Conservation (phyloP, 1,139 yeast species). For the Saccharomyces hybrid region DNA sequence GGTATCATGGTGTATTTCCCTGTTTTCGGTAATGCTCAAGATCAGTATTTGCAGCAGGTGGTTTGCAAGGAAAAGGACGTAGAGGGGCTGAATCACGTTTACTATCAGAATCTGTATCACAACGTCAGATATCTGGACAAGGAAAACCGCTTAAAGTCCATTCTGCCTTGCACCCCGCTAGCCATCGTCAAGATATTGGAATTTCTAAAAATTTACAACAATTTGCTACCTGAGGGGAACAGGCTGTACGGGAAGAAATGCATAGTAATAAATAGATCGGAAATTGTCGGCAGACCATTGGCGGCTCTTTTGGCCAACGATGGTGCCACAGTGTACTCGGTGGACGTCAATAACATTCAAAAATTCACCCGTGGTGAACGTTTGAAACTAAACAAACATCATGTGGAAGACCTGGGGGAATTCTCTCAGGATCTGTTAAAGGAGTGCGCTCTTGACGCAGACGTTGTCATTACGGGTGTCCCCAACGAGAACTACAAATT, state of each 20-base stretch:
- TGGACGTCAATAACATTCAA: constrained; percentile 80
- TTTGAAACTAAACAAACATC: constrained; percentile 71
- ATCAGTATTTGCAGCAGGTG: constrained; percentile 88
- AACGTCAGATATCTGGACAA: constrained; percentile 75
- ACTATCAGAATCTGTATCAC: constrained; percentile 90
- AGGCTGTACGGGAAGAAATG: constrained; percentile 87
- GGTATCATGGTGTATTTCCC: constrained; percentile 99
- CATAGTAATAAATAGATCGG: constrained; percentile 85
- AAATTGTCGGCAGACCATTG: constrained; percentile 92
- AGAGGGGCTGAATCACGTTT: constrained; percentile 86
- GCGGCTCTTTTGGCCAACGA: constrained; percentile 95
- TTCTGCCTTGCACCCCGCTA: constrained; percentile 91
- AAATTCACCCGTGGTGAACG: constrained; percentile 93
- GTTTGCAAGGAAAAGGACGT: constrained; percentile 81
- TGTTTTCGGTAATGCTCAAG: constrained; percentile 90
- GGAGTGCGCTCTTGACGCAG: constrained; percentile 65
- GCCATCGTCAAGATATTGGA: constrained; percentile 92
- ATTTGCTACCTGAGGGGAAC: constrained; percentile 77
- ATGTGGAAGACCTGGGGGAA: constrained; percentile 60
- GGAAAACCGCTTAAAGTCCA: constrained; percentile 65
- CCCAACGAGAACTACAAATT: constrained; percentile 78
- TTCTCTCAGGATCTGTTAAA: constrained; percentile 41
- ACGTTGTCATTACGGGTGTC: constrained; percentile 92
- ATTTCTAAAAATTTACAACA: constrained; percentile 79
- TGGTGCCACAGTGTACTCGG: constrained; percentile 93